A percentile compares a stretch with the other conserved stretches of the same genome.
Evolutionary conservation across 2,329 filamentous ascomycete genomes (phyloP).

Genomic region (Diaporthe amygdali): DNA sequence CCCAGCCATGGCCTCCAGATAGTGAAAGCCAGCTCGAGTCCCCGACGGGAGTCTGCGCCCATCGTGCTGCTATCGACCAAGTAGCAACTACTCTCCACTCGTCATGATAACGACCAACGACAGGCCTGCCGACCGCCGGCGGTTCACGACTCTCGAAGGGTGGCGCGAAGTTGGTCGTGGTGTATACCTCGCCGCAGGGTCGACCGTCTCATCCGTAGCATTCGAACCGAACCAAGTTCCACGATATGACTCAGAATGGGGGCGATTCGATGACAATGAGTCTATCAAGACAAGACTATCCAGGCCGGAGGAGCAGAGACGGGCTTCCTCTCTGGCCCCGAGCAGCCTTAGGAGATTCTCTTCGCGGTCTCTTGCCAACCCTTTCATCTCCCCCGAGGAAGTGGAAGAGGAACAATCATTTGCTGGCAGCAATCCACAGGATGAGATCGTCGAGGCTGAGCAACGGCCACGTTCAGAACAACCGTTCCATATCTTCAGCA

Average conservation of each 20-base stretch:
- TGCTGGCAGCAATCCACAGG: not conserved
- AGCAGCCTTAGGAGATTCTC: not conserved
- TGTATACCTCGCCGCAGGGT: not conserved
- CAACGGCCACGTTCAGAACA: not conserved
- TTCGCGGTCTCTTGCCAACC: not conserved
- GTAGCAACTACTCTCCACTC: not conserved
- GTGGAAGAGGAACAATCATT: not conserved
- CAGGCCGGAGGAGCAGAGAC: not conserved
- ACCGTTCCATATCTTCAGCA: slow-evolving; percentile 41
- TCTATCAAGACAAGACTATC: not conserved
- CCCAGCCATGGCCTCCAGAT: not conserved
- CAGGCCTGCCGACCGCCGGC: not conserved
- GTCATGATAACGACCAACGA: not conserved
- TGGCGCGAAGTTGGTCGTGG: not conserved
- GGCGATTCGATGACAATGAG: not conserved
- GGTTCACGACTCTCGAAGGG: slow-evolving; percentile 15
- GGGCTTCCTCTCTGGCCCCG: not conserved
- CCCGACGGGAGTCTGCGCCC: not conserved
- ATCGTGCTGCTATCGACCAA: not conserved
- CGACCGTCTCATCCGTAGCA: not conserved
- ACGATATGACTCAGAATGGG: not conserved
- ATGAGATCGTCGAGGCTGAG: not conserved
- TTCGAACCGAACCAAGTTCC: not conserved
- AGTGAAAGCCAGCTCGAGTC: not conserved
- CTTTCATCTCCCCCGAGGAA: not conserved